These are phyloP conservation scores for Chalciporus pseudorubinellus DNA, from an alignment of 768 basidiomycete species.

Conservation along the genomic window DNA sequence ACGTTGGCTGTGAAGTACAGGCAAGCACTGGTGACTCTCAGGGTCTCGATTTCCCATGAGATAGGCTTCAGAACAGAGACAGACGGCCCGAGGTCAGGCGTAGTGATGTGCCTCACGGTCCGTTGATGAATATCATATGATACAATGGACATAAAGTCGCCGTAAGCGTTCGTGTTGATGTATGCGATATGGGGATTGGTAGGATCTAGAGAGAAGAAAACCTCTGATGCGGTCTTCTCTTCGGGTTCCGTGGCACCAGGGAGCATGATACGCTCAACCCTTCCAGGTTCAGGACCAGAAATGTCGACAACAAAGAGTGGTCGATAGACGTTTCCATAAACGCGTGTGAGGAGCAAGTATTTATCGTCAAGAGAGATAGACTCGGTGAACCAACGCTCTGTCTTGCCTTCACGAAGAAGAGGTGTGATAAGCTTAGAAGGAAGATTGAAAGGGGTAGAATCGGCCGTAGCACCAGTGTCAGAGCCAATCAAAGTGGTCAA, in stretches of 20 bases:
- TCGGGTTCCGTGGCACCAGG: slow-evolving; percentile 35
- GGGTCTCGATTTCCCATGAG: slow-evolving; percentile 30
- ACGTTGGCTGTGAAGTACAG: slow-evolving; percentile 38
- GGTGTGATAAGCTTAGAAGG: slow-evolving; percentile 36
- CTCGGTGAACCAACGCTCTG: slow-evolving; percentile 30
- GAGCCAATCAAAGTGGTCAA: slow-evolving; percentile 32
- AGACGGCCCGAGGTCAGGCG: slow-evolving; percentile 26
- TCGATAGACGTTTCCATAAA: slow-evolving; percentile 27
- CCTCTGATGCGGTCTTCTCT: slow-evolving; percentile 20
- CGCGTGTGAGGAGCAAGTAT: slow-evolving; percentile 34
- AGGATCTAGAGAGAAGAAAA: slow-evolving; percentile 34
- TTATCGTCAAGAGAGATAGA: slow-evolving; percentile 40
- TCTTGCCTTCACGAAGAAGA: slow-evolving; percentile 28
- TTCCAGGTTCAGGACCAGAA: slow-evolving; percentile 23
- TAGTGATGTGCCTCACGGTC: slow-evolving; percentile 38
- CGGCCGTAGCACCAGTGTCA: slow-evolving; percentile 27
- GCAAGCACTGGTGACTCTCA: slow-evolving; percentile 26
- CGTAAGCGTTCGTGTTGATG: slow-evolving; percentile 36
- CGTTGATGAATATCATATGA: slow-evolving; percentile 31
- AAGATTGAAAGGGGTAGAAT: slow-evolving; percentile 32
- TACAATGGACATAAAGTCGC: slow-evolving; percentile 39
- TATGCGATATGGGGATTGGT: slow-evolving; percentile 31
- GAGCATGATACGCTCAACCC: slow-evolving; percentile 32
- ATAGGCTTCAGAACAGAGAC: slow-evolving; percentile 36
- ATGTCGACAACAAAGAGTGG: slow-evolving; percentile 35